A percentile compares a stretch with the other conserved stretches of the same genome.
Evolutionary conservation across 768 basidiomycete species (phyloP).

Genomic region (Boletus rufocinnamomeus): DNA sequence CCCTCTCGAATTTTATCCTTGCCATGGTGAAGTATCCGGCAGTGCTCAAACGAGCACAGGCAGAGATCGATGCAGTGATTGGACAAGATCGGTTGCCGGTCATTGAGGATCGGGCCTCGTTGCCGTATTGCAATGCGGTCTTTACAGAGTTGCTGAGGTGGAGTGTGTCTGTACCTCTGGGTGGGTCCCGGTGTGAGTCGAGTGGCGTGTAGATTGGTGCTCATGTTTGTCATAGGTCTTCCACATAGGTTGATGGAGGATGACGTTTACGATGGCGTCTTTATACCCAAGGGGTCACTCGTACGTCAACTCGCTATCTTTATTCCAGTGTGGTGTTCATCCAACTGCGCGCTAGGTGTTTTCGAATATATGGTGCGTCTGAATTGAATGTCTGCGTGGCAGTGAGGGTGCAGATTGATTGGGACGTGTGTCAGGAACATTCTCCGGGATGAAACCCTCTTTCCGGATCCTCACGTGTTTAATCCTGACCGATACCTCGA

Average conservation of each 20-base stretch:
- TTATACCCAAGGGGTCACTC: conserved; percentile 64
- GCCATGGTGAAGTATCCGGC: conserved; percentile 66
- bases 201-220: not conserved
- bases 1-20: conserved; percentile 58
- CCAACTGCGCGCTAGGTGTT: conserved; percentile 41
- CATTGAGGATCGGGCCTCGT: conserved; percentile 51
- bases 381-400: not conserved
- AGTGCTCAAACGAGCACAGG: conserved; percentile 56
- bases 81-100: conserved; percentile 52
- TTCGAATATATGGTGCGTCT: conserved; percentile 58
- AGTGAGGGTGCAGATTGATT: not conserved
- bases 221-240: conserved; percentile 42
- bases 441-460: conserved; percentile 52
- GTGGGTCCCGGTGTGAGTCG: conserved; percentile 35
- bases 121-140: conserved; percentile 63
- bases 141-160: conserved; percentile 58
- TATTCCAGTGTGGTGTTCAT: not conserved
- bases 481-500: conserved; percentile 54
- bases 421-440: conserved; percentile 37
- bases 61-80: conserved; percentile 60
- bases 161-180: conserved; percentile 58
- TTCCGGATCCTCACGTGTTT: conserved; percentile 52
- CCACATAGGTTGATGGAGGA: conserved; percentile 68
- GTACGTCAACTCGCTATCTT: conserved; percentile 31
- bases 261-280: conserved; percentile 59